Evolutionary conservation across 129 eudicot genomes (phyloP).

Genomic region (Oenanthe sinensis): DNA sequence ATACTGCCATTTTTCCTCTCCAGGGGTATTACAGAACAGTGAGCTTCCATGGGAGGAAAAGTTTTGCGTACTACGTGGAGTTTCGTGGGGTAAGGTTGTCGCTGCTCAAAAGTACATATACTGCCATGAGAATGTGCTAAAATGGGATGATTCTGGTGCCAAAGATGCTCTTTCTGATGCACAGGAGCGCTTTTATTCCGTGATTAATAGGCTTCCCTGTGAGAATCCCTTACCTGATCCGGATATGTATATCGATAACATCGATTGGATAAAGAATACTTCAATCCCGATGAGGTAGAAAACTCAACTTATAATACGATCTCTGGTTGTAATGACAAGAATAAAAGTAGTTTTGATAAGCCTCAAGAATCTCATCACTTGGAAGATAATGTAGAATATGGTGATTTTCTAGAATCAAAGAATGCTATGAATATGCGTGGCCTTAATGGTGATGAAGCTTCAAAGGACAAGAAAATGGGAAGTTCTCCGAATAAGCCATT

Average conservation of each 20-base stretch:
- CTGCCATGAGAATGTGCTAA: constrained; percentile 42
- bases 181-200: constrained; percentile 50
- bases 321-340: constrained; percentile 14
- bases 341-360: constrained; percentile 23
- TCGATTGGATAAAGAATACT: constrained; percentile 64
- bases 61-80: constrained; percentile 50
- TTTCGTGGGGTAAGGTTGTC: constrained; percentile 57
- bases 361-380: constrained; percentile 28
- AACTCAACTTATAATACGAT: constrained; percentile 14
- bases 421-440: constrained; percentile 22
- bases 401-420: constrained; percentile 10
- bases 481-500: constrained; percentile 31
- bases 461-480: constrained; percentile 29
- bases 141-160: constrained; percentile 82
- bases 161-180: constrained; percentile 49
- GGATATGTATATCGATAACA: constrained; percentile 43
- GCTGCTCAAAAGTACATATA: constrained; percentile 44
- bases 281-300: constrained; percentile 45
- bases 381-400: constrained; percentile 17
- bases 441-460: constrained; percentile 14
- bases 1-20: neutral
- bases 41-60: constrained; percentile 69
- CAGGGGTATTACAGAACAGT: constrained; percentile 38
- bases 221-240: constrained; percentile 47
- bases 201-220: constrained; percentile 41